phyloP scores from a whole-genome alignment of 139 green algal genomes.

The Picochlorum sp. region DNA sequence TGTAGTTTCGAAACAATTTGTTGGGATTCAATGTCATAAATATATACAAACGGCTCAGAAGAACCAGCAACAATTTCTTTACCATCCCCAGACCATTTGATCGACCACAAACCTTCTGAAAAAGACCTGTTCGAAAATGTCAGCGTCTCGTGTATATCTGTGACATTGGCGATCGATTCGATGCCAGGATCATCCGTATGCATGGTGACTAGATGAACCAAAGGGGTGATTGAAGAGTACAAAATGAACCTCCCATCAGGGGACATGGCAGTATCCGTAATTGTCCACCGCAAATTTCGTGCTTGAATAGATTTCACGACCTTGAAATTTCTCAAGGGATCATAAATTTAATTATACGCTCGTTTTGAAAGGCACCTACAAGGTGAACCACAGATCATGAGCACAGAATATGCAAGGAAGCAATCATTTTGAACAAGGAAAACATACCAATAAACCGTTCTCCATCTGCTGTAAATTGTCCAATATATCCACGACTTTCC shows the following conservation, averaged over 20 bases:
- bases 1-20: conserved; percentile 19
- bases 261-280: conserved; percentile 75
- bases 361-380: conserved; percentile 38
- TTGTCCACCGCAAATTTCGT: conserved; percentile 58
- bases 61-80: conserved; percentile 65
- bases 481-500: conserved; percentile 77
- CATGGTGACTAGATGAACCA: conserved; percentile 62
- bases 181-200: conserved; percentile 13
- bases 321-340: conserved; percentile 42
- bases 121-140: conserved; percentile 25
- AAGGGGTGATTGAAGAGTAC: conserved; percentile 64
- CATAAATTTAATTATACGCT: conserved; percentile 68
- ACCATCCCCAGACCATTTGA: conserved; percentile 38
- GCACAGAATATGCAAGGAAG: too few species aligned
- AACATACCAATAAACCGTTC: conserved; percentile 28
- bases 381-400: too few species aligned
- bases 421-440: too few species aligned
- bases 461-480: conserved; percentile 74
- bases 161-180: conserved; percentile 44
- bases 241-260: conserved; percentile 68
- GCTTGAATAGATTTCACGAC: conserved; percentile 69
- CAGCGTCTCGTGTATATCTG: conserved; percentile 60
- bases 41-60: conserved; percentile 51
- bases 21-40: conserved; percentile 72
- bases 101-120: conserved; percentile 44